Percentiles rank a stretch among this genome's conserved stretches.
phyloP scores from a whole-genome alignment of 2,329 filamentous ascomycete genomes.

The Verticillium isaacii region DNA sequence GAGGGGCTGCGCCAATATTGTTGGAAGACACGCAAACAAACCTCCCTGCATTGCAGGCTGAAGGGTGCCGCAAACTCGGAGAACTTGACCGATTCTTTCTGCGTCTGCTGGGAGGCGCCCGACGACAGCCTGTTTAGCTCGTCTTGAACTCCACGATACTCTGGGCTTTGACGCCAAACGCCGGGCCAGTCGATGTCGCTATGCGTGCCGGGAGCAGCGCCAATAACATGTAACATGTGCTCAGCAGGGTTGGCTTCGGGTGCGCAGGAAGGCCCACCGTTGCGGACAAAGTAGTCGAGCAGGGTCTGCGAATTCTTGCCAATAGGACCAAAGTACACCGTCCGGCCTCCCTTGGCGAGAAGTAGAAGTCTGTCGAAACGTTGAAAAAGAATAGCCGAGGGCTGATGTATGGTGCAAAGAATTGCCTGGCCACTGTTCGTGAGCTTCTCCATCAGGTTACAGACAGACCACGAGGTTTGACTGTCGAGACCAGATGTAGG shows the following conservation, averaged over 20 bases:
- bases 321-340: conserved; percentile 56
- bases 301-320: conserved; percentile 44
- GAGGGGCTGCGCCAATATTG: conserved; percentile 74
- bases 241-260: conserved; percentile 60
- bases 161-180: conserved; percentile 28
- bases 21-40: conserved; percentile 61
- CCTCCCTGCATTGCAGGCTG: conserved; percentile 51
- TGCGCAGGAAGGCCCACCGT: conserved; percentile 51
- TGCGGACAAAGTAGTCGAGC: conserved; percentile 55
- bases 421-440: conserved; percentile 45
- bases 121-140: conserved; percentile 25
- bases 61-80: conserved; percentile 68
- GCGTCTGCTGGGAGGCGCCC: conserved; percentile 15
- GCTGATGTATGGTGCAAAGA: conserved; percentile 48
- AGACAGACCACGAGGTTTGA: conserved; percentile 72
- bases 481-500: conserved; percentile 72
- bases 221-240: conserved; percentile 53
- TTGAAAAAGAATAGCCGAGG: conserved; percentile 41
- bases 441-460: conserved; percentile 63
- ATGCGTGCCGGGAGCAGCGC: conserved; percentile 43
- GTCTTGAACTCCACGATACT: conserved; percentile 24
- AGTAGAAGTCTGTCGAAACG: conserved; percentile 54
- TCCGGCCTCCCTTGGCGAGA: conserved; percentile 47
- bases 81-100: conserved; percentile 41
- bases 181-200: conserved; percentile 31